Evolutionary conservation across 1,284 basidiomycete species (phyloP).

Genomic region (Anthracocystis panici-leucophaei): DNA sequence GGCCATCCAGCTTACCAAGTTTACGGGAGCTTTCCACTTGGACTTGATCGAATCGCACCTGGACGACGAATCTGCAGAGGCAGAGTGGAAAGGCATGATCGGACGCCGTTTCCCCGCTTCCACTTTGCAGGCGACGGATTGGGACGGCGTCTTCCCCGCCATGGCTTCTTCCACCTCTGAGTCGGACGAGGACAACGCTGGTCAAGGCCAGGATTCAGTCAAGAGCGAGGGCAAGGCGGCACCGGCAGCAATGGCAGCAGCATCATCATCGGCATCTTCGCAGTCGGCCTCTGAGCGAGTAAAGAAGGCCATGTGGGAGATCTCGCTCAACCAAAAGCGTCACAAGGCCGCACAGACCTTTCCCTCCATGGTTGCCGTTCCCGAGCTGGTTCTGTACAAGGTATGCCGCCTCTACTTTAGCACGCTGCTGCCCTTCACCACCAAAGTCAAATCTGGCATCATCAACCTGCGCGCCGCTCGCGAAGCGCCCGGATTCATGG

Average conservation of each 20-base stretch:
- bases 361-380: conserved; percentile 49
- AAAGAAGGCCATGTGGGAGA: conserved; percentile 46
- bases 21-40: conserved; percentile 45
- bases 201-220: not conserved
- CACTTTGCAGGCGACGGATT: conserved; percentile 17
- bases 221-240: conserved; percentile 17
- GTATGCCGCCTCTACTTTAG: conserved; percentile 55
- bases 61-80: conserved; percentile 38
- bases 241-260: not conserved
- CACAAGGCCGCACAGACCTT: conserved; percentile 43
- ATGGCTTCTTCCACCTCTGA: conserved; percentile 10
- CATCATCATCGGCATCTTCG: conserved; percentile 1
- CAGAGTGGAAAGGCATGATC: conserved; percentile 35
- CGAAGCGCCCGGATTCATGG: conserved; percentile 28
- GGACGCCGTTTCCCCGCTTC: conserved; percentile 37
- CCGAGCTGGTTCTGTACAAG: conserved; percentile 52
- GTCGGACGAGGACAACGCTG: conserved; percentile 26
- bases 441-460: conserved; percentile 50
- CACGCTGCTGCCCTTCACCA: conserved; percentile 49
- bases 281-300: conserved; percentile 16
- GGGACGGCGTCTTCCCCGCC: conserved; percentile 11
- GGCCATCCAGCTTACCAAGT: conserved; percentile 41
- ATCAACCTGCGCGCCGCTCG: conserved; percentile 47
- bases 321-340: conserved; percentile 47
- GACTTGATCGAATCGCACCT: conserved; percentile 47